Evolutionary conservation across 306 rosid genomes (phyloP).

Genomic region (Quillaja saponaria): DNA sequence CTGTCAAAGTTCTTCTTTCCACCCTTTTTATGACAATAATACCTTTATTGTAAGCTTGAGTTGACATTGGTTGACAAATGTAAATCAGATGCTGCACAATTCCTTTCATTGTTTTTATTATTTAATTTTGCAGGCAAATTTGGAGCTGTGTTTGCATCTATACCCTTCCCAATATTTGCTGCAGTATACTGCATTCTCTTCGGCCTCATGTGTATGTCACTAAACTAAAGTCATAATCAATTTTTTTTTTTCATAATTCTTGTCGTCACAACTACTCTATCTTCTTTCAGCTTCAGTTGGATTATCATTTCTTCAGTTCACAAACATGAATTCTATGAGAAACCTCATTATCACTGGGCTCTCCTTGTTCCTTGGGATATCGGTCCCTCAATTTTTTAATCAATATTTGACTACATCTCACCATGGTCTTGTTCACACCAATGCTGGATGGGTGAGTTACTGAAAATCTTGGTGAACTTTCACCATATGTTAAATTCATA

Average conservation of each 20-base stretch:
- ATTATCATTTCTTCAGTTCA: slow-evolving; percentile 89
- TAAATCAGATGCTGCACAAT: no score
- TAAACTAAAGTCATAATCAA: slow-evolving; percentile 10
- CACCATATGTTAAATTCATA: neutral
- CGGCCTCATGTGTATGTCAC: slow-evolving; percentile 80
- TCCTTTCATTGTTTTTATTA: neutral
- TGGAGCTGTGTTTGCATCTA: slow-evolving; percentile 98
- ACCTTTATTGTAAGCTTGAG: no score
- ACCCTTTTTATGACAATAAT: no score
- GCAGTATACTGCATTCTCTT: slow-evolving; percentile 85
- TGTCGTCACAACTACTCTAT: slow-evolving; percentile 23
- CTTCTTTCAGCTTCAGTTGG: slow-evolving; percentile 81
- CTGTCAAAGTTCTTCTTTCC: no score
- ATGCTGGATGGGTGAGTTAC: slow-evolving; percentile 85
- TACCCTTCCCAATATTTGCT: slow-evolving; percentile 85
- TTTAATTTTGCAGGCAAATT: slow-evolving; percentile 65
- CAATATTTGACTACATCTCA: slow-evolving; percentile 56
- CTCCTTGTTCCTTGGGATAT: slow-evolving; percentile 84
- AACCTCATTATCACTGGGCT: slow-evolving; percentile 88
- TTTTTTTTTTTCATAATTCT: slow-evolving; percentile 8
- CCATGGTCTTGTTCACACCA: slow-evolving; percentile 78
- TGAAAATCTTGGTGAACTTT: neutral
- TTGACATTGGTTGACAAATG: no score
- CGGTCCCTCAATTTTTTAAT: slow-evolving; percentile 80
- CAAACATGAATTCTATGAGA: slow-evolving; percentile 97